Base-by-base conservation (phyloP, 108 stramenopile genomes). In the Halocafeteria seosinensis region DNA sequence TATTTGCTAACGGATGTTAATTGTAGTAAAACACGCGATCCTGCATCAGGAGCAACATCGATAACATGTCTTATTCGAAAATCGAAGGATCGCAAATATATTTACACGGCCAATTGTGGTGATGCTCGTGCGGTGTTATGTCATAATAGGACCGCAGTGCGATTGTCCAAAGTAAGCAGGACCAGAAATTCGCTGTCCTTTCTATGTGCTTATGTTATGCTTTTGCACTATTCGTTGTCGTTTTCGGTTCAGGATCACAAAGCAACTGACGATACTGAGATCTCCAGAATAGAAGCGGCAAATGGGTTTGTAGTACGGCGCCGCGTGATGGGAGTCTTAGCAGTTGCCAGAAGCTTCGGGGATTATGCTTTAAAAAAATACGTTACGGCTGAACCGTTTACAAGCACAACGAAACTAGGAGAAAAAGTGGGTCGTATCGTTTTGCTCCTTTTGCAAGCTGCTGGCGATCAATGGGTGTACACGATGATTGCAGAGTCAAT, bases 21-120 rank as follows among this genome's bases (percentile, higher is more conserved):
- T 63, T 73, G 79, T 34, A 74, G 71, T 27, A 67, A 81, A 58
- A 71, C 79, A 0, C 81, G 88, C 6, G 66, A 94, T 0, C 68
- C 70, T 6, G 87, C 86, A 2, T 85, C 84, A 5, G 95, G 95
- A 23, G 86, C 95, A 4, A 97, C 95, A 0, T 92, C 91, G 0
- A 91, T 88, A 1, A 76, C 84, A 11, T 90, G 87, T 76, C 74
- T 95, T 3, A 64, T 95, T 13, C 63, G 61, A 17, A 32, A 74
- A 52, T 55, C 42, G 35, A 68, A 66, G 47, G 6, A 3, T 23
- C 27, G 32, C 23, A 61, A 59, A 5, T 37, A 68, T 26, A 66
- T 96, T 6, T 80, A 87, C 71, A 68, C 85, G 24, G 95, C 95
- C 57, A 94, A 94, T 75, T 87, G 85, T 27, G 95, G 95, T 11